Evolutionary conservation across 2,329 filamentous ascomycete genomes (phyloP), one percentile per base, ranked within the genome.

Genomic region (Cercospora sp.): DNA sequence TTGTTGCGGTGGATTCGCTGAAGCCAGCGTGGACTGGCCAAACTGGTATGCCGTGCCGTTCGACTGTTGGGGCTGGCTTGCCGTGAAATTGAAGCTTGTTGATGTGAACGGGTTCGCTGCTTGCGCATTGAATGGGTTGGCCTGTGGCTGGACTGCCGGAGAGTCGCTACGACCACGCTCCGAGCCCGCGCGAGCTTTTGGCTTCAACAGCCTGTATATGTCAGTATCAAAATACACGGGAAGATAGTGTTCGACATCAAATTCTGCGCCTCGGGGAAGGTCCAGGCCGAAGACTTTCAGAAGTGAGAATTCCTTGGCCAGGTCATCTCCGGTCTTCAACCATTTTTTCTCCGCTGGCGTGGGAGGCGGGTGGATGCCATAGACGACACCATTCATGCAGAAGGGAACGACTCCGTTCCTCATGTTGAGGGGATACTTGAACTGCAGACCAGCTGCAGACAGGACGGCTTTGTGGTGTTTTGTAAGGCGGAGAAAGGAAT

Each of bases 31-130:
- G 16, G 63, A 65, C 26, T 60, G 67, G 55, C 68, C 67, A 55
- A 72, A 73, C 65, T 64, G 62, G 45, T 70, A 73, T 16, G 53
- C 34, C 26, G 32, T 28, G 64, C 67, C 66, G 45, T 68, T 69
- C 37, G 55, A 30, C 49, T 65, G 63, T 28, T 69, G 61, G 34
- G 57, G 37, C 32, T 63, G 65, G 34, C 63, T 65, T 55, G 69
- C 70, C 3, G 40, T 58, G 67, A 72, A 72, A 34, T 64, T 59
- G 63, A 70, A 67, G 63, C 43, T 66, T 61, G 58, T 55, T 51
- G 53, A 53, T 26, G 30, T 60, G 53, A 66, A 69, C 8, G 67
- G 61, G 61, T 70, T 70, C 24, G 63, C 28, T 7, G 68, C 10
- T 40, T 55, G 58, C 57, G 66, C 64, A 40, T 61, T 61, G 62